These are phyloP conservation scores for Rhizopogon vinicolor DNA, from an alignment of 768 basidiomycete species.

Conservation along the genomic window DNA sequence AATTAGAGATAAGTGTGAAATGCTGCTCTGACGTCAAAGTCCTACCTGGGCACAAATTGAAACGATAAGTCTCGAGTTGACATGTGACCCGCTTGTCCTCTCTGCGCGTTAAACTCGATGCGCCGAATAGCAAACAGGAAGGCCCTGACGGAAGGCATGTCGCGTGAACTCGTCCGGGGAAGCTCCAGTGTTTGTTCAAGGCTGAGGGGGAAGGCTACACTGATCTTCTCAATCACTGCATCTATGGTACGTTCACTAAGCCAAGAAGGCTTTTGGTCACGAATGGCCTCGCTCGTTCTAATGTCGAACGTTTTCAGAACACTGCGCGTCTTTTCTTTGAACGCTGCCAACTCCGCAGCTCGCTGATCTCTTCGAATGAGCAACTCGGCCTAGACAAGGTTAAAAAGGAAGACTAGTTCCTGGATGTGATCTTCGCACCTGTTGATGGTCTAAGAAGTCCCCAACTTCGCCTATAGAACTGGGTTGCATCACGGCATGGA, in stretches of 20 bases:
- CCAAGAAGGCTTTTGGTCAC: slow-evolving; percentile 38
- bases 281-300: slow-evolving; percentile 30
- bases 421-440: slow-evolving; percentile 39
- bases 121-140: slow-evolving; percentile 83
- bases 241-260: slow-evolving; percentile 50
- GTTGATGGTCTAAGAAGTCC: slow-evolving; percentile 83
- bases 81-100: slow-evolving; percentile 76
- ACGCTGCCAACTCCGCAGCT: slow-evolving; percentile 70
- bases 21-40: neutral
- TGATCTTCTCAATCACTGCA: slow-evolving; percentile 61
- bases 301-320: slow-evolving; percentile 75
- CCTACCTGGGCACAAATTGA: slow-evolving; percentile 79
- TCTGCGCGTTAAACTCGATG: slow-evolving; percentile 66
- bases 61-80: slow-evolving; percentile 70
- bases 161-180: slow-evolving; percentile 33
- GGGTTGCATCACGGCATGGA: slow-evolving; percentile 93
- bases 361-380: slow-evolving; percentile 70
- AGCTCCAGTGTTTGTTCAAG: slow-evolving; percentile 55
- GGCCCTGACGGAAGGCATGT: slow-evolving; percentile 55
- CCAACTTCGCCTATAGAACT: slow-evolving; percentile 88
- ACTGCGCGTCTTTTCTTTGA: slow-evolving; percentile 75
- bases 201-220: slow-evolving; percentile 86
- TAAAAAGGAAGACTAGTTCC: slow-evolving; percentile 5
- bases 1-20: neutral
- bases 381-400: slow-evolving; percentile 59